These are phyloP conservation scores for Balamuthia mandrillaris DNA, from an alignment of 208 protist species.

Conservation along the genomic window DNA sequence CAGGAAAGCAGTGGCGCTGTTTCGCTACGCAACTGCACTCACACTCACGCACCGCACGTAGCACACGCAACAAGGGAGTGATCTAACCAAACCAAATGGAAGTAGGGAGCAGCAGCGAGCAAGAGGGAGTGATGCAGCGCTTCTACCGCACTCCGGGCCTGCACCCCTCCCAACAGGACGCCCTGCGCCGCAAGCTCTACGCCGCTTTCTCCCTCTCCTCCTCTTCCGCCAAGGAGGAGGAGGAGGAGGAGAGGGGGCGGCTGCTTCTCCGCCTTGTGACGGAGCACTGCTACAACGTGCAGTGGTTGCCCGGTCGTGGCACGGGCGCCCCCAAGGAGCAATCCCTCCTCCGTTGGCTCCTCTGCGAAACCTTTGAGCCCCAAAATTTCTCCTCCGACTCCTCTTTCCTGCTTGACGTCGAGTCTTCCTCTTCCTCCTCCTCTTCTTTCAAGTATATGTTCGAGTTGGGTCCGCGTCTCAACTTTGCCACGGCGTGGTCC, in stretches of 20 bases:
- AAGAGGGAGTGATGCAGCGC: too few species aligned
- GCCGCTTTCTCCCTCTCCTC: not conserved
- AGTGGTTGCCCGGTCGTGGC: too few species aligned
- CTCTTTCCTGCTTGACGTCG: conserved; percentile 15
- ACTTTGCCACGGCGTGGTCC: conserved; percentile 73
- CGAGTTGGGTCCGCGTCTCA: conserved; percentile 74
- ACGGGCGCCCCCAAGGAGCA: not conserved
- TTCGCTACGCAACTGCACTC: too few species aligned
- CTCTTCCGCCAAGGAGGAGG: not conserved
- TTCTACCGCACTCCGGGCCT: conserved; percentile 27
- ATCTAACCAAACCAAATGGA: too few species aligned
- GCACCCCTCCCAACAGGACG: conserved; percentile 6
- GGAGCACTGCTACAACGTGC: conserved; percentile 65
- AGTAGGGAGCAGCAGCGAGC: too few species aligned
- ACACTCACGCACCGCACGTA: too few species aligned
- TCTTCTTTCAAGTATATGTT: not conserved
- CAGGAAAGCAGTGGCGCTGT: too few species aligned
- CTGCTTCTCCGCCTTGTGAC: conserved; percentile 46
- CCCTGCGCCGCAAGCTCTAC: too few species aligned
- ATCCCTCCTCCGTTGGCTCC: conserved; percentile 55
- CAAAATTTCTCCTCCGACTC: conserved; percentile 30
- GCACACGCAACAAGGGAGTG: too few species aligned
- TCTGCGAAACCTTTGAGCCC: conserved; percentile 69
- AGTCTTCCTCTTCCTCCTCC: not conserved
- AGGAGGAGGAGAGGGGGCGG: conserved; percentile 14